A percentile compares a stretch with the other conserved stretches of the same genome.
These are phyloP conservation scores for Brassica balearica DNA, from an alignment of 441 rosid species.

Conservation along the genomic window DNA sequence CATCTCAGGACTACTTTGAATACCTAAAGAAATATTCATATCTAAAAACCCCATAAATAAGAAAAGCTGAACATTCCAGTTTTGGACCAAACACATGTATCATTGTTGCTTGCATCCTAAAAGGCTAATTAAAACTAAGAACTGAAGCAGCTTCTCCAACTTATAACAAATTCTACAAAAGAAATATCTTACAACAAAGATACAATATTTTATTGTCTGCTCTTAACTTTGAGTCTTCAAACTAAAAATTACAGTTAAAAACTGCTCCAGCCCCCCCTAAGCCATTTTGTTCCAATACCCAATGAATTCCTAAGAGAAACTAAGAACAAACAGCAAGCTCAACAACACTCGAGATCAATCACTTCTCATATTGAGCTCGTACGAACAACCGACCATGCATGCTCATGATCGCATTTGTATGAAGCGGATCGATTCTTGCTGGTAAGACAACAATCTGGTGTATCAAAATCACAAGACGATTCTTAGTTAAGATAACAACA, in stretches of 20 bases:
- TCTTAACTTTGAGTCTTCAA: conserved; percentile 6
- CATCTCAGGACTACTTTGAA: conserved; percentile 8
- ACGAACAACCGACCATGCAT: conserved; percentile 81
- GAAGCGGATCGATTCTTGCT: conserved; percentile 77
- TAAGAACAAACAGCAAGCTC: conserved; percentile 19
- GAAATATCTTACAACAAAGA: conserved; percentile 33
- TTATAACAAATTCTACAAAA: conserved; percentile 19
- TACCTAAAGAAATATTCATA: not conserved
- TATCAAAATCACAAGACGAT: not conserved
- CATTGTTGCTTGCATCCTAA: conserved; percentile 16
- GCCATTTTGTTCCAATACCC: conserved; percentile 18
- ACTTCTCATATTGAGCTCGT: conserved; percentile 70
- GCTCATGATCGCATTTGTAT: conserved; percentile 76
- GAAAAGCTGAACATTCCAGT: conserved; percentile 22
- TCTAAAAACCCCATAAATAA: not conserved
- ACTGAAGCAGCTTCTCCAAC: conserved; percentile 16
- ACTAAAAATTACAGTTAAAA: conserved; percentile 25
- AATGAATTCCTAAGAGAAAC: conserved; percentile 30
- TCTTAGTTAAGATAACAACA: conserved; percentile 12
- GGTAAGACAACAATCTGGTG: conserved; percentile 77
- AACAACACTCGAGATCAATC: conserved; percentile 46
- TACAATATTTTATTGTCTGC: conserved; percentile 22
- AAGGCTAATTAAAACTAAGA: conserved; percentile 2
- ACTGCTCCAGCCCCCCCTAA: conserved; percentile 29
- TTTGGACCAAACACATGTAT: conserved; percentile 30